Conservation (phyloP, 2,329 filamentous ascomycete species). For the Magnaporthiopsis rhizophila region DNA sequence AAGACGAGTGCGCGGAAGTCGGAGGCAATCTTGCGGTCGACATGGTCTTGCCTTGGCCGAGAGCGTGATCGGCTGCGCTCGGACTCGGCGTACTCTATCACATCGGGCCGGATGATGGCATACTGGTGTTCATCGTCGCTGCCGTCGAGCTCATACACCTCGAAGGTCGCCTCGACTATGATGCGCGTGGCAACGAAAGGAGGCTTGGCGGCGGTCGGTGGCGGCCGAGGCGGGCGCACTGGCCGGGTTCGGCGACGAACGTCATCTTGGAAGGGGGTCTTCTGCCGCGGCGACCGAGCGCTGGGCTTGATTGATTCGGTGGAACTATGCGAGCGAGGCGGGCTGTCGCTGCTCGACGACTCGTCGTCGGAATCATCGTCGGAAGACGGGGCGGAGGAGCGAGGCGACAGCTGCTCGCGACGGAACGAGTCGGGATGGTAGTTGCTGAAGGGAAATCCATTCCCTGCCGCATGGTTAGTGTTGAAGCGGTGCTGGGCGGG, state of each 20-base stretch:
- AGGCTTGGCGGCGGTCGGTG: not conserved
- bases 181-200: constrained; percentile 2
- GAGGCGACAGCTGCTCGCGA: constrained; percentile 30
- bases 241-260: not conserved
- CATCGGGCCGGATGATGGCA: constrained; percentile 33
- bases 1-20: constrained; percentile 38
- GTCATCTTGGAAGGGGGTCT: constrained; percentile 6
- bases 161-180: constrained; percentile 20
- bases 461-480: not conserved
- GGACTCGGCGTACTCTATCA: constrained; percentile 37
- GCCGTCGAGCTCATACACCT: constrained; percentile 7
- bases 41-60: constrained; percentile 14
- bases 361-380: constrained; percentile 14
- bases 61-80: constrained; percentile 12
- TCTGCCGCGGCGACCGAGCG: not conserved
- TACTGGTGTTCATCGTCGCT: constrained; percentile 31
- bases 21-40: constrained; percentile 33
- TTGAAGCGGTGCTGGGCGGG: constrained; percentile 17
- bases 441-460: not conserved
- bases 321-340: constrained; percentile 15
- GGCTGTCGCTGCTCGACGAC: constrained; percentile 16
- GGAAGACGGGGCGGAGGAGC: constrained; percentile 23
- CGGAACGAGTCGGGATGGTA: constrained; percentile 21
- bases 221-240: no score
- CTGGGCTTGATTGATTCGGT: constrained; percentile 12